Conservation (phyloP, 306 rosid genomes). For the Cucurbita maxima region DNA sequence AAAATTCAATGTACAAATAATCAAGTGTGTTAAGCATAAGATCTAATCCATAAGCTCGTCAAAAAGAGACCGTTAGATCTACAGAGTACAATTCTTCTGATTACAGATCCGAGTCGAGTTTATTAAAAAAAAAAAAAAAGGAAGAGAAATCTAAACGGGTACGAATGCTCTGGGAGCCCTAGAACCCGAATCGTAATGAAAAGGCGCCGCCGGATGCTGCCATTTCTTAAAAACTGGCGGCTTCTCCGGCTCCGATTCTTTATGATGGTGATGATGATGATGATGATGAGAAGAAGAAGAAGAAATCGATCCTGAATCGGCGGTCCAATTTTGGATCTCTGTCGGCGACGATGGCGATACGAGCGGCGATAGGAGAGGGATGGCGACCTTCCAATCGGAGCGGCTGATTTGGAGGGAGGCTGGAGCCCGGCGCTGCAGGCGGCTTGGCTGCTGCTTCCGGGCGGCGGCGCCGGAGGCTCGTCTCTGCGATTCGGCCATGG, state of each 20-base stretch:
- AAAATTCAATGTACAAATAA: not conserved
- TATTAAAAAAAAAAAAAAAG: not conserved
- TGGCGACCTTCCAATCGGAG: conserved; percentile 77
- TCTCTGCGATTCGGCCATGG: conserved; percentile 42
- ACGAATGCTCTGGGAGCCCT: conserved; percentile 36
- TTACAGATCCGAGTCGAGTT: not conserved
- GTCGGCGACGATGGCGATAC: conserved; percentile 44
- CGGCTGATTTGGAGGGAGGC: conserved; percentile 58
- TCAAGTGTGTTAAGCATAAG: not conserved
- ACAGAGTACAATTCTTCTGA: not conserved
- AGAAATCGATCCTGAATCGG: not conserved
- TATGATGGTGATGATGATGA: conserved; percentile 8
- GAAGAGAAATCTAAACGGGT: not conserved
- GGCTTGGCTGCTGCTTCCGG: conserved; percentile 32
- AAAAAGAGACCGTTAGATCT: not conserved
- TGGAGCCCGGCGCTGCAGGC: conserved; percentile 77
- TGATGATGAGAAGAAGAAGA: not conserved
- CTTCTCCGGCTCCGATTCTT: conserved; percentile 26
- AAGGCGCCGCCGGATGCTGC: conserved; percentile 99
- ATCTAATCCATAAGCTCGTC: not conserved
- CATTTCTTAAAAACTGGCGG: conserved; percentile 48
- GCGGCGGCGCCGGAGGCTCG: not conserved
- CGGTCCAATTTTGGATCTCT: conserved; percentile 2
- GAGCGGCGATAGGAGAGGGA: conserved; percentile 78
- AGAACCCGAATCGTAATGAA: conserved; percentile 44